Evolutionary conservation across 441 rosid genomes (phyloP).

Genomic region (Erodium trifolium): DNA sequence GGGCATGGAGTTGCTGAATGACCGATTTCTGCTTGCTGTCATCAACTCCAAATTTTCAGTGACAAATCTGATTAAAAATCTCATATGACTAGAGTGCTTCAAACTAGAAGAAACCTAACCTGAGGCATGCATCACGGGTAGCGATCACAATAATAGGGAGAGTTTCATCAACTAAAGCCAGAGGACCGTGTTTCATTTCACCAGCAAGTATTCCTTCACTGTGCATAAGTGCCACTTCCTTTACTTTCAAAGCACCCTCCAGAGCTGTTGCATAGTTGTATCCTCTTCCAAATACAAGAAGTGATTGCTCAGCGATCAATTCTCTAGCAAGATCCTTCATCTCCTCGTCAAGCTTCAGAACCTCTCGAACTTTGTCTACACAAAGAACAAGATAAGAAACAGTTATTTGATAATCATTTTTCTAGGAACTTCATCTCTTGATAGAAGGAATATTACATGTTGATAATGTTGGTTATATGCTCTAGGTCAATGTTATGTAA

Average conservation of each 20-base stretch:
- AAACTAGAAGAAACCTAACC: conserved; percentile 27
- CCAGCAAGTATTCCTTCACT: conserved; percentile 95
- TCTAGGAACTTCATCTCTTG: too few species aligned
- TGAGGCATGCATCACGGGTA: conserved; percentile 79
- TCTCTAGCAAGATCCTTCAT: conserved; percentile 79
- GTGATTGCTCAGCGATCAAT: conserved; percentile 74
- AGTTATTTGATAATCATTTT: neutral
- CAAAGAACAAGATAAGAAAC: neutral
- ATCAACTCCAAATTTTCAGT: conserved; percentile 15
- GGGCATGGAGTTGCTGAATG: conserved; percentile 91
- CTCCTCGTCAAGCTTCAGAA: conserved; percentile 69
- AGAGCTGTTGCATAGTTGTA: conserved; percentile 85
- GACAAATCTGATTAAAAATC: neutral
- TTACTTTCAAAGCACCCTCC: conserved; percentile 92
- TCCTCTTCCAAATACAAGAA: conserved; percentile 92
- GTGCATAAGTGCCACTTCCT: conserved; percentile 96
- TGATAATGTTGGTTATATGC: too few species aligned
- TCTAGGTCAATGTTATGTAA: too few species aligned
- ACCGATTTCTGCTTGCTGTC: conserved; percentile 90
- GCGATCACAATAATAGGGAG: conserved; percentile 82
- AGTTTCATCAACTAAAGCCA: conserved; percentile 87
- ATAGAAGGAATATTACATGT: too few species aligned
- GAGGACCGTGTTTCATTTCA: conserved; percentile 96
- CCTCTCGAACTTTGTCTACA: conserved; percentile 81
- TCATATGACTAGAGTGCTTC: neutral